Conservation (phyloP, 176 grass and related monocot species). For the Ensete glaucum region DNA sequence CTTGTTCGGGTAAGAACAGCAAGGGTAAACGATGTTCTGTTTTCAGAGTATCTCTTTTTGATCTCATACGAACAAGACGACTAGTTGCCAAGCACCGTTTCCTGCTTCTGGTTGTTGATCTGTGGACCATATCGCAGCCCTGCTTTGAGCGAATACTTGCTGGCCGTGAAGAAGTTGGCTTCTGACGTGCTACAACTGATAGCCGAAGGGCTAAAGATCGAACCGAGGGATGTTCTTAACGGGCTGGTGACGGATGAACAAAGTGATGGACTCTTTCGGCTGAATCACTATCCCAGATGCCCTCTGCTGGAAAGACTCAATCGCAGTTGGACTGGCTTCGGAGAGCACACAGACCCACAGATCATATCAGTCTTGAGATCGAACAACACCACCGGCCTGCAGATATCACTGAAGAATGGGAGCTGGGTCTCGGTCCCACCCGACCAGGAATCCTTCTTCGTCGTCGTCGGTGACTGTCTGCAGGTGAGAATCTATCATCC, state of each 20-base stretch:
- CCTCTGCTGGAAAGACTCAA: conserved; percentile 6
- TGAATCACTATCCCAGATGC: conserved; percentile 15
- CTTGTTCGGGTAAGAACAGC: conserved; percentile 35
- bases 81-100: background rate
- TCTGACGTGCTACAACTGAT: conserved; percentile 1
- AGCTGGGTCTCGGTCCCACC: conserved; percentile 14
- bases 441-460: conserved; percentile 12
- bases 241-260: background rate
- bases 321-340: conserved; percentile 18
- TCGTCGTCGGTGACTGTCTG: conserved; percentile 7
- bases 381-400: conserved; percentile 8
- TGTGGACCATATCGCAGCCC: background rate
- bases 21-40: no score
- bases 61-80: background rate
- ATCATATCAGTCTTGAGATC: conserved; percentile 12
- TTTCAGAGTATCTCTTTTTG: no score
- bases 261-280: conserved; percentile 6
- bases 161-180: background rate
- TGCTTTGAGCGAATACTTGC: conserved; percentile 8
- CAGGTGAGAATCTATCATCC: background rate
- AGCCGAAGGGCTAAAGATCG: conserved; percentile 6
- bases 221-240: background rate
- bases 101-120: background rate
- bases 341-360: conserved; percentile 19
- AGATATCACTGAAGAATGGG: conserved; percentile 8